phyloP scores from a whole-genome alignment of 805 yeast species.

The Torulaspora quercuum region DNA sequence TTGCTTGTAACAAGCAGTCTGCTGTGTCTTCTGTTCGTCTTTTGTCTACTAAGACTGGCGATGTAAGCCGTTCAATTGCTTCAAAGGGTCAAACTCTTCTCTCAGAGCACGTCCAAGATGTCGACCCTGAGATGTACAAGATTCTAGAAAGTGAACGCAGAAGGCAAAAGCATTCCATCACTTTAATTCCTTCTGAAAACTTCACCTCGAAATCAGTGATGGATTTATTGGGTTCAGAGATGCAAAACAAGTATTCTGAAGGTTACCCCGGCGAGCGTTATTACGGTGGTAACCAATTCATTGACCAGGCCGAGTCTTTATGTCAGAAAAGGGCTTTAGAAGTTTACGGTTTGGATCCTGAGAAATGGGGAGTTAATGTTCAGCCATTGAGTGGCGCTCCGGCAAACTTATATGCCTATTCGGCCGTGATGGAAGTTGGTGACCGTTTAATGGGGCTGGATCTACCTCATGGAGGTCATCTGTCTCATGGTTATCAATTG shows the following conservation, averaged over 20 bases:
- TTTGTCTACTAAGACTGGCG: conserved; percentile 11
- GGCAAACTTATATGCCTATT: conserved; percentile 89
- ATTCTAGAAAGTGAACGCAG: conserved; percentile 72
- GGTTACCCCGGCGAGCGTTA: conserved; percentile 98
- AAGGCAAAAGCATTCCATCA: conserved; percentile 89
- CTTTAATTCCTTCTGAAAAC: conserved; percentile 92
- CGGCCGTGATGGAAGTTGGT: conserved; percentile 81
- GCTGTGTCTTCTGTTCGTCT: conserved; percentile 14
- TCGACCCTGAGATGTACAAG: conserved; percentile 81
- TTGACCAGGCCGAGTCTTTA: conserved; percentile 83
- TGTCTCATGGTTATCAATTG: conserved; percentile 96
- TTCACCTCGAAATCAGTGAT: conserved; percentile 93
- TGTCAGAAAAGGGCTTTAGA: conserved; percentile 90
- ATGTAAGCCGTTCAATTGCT: conserved; percentile 9
- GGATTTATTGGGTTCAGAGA: conserved; percentile 91
- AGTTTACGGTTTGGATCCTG: conserved; percentile 72
- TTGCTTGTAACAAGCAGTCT: conserved; percentile 15
- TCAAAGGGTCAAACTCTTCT: conserved; percentile 40
- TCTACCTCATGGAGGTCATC: conserved; percentile 97
- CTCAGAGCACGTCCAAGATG: conserved; percentile 59
- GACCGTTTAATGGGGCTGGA: conserved; percentile 97
- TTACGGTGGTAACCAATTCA: conserved; percentile 96
- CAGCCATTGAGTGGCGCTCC: conserved; percentile 96
- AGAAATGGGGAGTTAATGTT: conserved; percentile 95
- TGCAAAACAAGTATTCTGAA: conserved; percentile 97